Evolutionary conservation across 345 rosid genomes (phyloP).

Genomic region (Toxicodendron radicans): DNA sequence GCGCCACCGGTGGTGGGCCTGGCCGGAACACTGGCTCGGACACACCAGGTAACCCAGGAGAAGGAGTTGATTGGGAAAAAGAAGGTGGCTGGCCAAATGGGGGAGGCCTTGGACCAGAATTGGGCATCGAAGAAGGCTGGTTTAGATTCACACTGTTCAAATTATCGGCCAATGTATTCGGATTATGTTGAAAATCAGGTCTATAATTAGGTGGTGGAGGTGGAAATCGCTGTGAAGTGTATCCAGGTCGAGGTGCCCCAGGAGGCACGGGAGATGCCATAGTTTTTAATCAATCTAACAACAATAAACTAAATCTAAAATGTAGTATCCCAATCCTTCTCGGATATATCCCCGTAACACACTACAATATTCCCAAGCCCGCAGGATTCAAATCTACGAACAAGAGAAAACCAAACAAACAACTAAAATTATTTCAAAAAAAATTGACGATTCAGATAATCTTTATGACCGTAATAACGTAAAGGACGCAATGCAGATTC

Average conservation of each 20-base stretch:
- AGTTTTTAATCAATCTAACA: constrained; percentile 28
- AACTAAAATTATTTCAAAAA: background rate
- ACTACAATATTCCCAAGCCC: background rate
- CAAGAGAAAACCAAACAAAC: background rate
- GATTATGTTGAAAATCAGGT: constrained; percentile 49
- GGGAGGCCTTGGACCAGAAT: constrained; percentile 59
- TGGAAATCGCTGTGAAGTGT: constrained; percentile 26
- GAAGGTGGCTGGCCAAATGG: constrained; percentile 67
- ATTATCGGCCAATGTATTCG: constrained; percentile 48
- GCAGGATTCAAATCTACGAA: constrained; percentile 16
- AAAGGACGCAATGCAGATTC: background rate
- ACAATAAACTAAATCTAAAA: constrained; percentile 12
- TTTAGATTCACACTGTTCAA: constrained; percentile 70
- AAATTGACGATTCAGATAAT: background rate
- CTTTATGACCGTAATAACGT: background rate
- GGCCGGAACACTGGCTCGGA: constrained; percentile 59
- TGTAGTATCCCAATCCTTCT: background rate
- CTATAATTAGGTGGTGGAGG: constrained; percentile 48
- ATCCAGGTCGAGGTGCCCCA: constrained; percentile 77
- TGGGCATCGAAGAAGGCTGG: constrained; percentile 43
- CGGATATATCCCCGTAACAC: background rate
- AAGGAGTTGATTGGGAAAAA: constrained; percentile 47
- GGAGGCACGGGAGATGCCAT: constrained; percentile 93
- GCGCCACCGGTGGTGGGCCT: constrained; percentile 46
- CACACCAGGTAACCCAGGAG: constrained; percentile 34